Evolutionary conservation across 495 filamentous ascomycete genomes (phyloP).

Genomic region (Parathielavia hyrcaniae): DNA sequence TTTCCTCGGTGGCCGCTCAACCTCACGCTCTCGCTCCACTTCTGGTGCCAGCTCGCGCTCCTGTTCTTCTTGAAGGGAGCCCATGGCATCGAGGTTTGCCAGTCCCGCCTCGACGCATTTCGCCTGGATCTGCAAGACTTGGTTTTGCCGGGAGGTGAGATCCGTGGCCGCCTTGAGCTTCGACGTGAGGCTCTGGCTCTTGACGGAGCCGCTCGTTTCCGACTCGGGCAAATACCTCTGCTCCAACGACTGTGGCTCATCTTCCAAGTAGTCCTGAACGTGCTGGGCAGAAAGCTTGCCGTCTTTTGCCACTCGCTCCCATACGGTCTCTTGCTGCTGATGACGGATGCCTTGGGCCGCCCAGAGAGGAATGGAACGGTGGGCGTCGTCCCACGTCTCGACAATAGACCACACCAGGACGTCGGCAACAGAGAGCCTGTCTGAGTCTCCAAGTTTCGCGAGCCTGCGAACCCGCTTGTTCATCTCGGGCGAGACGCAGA

Average conservation of each 20-base stretch:
- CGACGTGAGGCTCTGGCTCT: not conserved
- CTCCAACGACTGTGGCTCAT: slow-evolving; percentile 29
- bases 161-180: not conserved
- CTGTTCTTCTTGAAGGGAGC: slow-evolving; percentile 57
- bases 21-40: slow-evolving; percentile 52
- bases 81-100: not conserved
- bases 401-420: slow-evolving; percentile 1
- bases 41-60: slow-evolving; percentile 63
- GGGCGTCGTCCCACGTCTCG: slow-evolving; percentile 12
- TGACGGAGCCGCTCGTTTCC: no score
- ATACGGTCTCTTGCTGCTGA: slow-evolving; percentile 6
- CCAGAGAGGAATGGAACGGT: slow-evolving; percentile 7
- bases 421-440: slow-evolving; percentile 18
- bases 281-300: slow-evolving; percentile 9
- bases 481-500: slow-evolving; percentile 52
- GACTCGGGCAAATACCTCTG: slow-evolving; percentile 16
- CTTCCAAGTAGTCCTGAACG: slow-evolving; percentile 43
- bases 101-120: slow-evolving; percentile 40
- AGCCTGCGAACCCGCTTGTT: slow-evolving; percentile 33
- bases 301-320: not conserved
- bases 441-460: not conserved
- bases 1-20: slow-evolving; percentile 42
- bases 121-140: slow-evolving; percentile 47
- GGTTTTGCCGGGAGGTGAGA: slow-evolving; percentile 26
- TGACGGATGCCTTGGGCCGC: slow-evolving; percentile 8